Percentiles rank a stretch among this genome's conserved stretches.
These are phyloP conservation scores for Begonia loranthoides DNA, from an alignment of 306 rosid species.

Conservation along the genomic window DNA sequence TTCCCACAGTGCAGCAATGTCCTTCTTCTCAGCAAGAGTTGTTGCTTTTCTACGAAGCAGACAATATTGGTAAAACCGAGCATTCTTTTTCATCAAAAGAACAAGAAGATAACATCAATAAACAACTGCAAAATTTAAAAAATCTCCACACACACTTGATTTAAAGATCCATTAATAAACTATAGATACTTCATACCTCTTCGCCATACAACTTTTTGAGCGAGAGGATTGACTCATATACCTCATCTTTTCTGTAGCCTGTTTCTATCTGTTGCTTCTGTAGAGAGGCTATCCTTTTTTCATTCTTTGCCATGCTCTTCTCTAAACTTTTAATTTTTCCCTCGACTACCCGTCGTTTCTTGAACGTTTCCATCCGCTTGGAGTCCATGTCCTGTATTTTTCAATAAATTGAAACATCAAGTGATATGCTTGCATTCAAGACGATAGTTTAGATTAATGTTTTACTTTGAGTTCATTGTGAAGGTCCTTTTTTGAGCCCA, in stretches of 20 bases:
- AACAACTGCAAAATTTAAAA: too few relatives aligned
- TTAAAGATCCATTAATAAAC: too few relatives aligned
- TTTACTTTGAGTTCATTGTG: slow-evolving; percentile 5
- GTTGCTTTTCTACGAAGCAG: slow-evolving; percentile 3
- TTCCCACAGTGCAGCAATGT: slow-evolving; percentile 7
- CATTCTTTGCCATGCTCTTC: slow-evolving; percentile 1
- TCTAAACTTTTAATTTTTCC: neutral
- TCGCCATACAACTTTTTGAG: slow-evolving; percentile 6
- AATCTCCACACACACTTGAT: too few relatives aligned
- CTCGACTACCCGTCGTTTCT: neutral
- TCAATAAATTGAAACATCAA: neutral
- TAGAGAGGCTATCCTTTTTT: slow-evolving; percentile 3
- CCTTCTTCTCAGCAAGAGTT: slow-evolving; percentile 7
- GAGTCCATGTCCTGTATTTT: slow-evolving; percentile 1
- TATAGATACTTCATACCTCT: slow-evolving; percentile 1
- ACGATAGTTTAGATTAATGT: neutral
- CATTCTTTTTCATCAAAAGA: neutral
- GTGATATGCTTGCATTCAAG: neutral
- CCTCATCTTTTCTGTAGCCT: slow-evolving; percentile 6
- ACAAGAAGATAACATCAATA: too few relatives aligned
- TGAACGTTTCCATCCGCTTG: neutral
- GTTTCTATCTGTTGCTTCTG: neutral
- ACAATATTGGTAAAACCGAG: slow-evolving; percentile 4
- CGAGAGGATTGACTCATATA: neutral
- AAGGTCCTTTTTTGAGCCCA: slow-evolving; percentile 12